phyloP scores from a whole-genome alignment of 2,329 filamentous ascomycete genomes.

The Penicillium frequentans region DNA sequence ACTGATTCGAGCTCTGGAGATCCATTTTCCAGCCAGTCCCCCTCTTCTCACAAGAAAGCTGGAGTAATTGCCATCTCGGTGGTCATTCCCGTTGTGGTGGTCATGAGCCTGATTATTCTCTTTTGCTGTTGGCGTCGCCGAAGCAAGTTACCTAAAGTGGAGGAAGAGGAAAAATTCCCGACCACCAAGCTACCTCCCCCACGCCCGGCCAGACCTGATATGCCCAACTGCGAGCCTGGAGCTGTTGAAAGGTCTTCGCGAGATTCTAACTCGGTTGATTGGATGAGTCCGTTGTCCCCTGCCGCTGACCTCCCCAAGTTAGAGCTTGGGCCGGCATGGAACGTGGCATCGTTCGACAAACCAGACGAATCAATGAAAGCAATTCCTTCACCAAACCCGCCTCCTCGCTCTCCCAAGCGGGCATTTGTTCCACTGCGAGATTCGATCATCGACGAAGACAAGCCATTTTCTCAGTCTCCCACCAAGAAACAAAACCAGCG shows the following conservation, averaged over 20 bases:
- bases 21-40: conserved; percentile 19
- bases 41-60: conserved; percentile 30
- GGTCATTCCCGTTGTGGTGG: conserved; percentile 34
- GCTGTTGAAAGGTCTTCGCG: conserved; percentile 18
- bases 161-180: conserved; percentile 22
- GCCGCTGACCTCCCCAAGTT: conserved; percentile 34
- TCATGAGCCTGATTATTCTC: conserved; percentile 29
- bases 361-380: conserved; percentile 15
- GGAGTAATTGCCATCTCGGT: conserved; percentile 40
- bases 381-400: conserved; percentile 25
- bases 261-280: conserved; percentile 23
- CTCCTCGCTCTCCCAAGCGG: conserved; percentile 30
- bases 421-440: conserved; percentile 27
- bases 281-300: conserved; percentile 23
- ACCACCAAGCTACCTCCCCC: conserved; percentile 26
- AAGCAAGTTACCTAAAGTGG: conserved; percentile 23
- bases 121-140: conserved; percentile 38
- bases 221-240: conserved; percentile 27
- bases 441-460: conserved; percentile 21
- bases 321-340: conserved; percentile 36
- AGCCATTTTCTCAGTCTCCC: conserved; percentile 18
- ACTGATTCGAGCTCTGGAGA: conserved; percentile 18
- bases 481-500: conserved; percentile 28
- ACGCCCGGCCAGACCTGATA: conserved; percentile 20
- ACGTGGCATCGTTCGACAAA: conserved; percentile 27